A percentile compares a stretch with the other conserved stretches of the same genome.
Conservation (phyloP, 805 yeast species). For the Starmerella ratchasimensis region DNA sequence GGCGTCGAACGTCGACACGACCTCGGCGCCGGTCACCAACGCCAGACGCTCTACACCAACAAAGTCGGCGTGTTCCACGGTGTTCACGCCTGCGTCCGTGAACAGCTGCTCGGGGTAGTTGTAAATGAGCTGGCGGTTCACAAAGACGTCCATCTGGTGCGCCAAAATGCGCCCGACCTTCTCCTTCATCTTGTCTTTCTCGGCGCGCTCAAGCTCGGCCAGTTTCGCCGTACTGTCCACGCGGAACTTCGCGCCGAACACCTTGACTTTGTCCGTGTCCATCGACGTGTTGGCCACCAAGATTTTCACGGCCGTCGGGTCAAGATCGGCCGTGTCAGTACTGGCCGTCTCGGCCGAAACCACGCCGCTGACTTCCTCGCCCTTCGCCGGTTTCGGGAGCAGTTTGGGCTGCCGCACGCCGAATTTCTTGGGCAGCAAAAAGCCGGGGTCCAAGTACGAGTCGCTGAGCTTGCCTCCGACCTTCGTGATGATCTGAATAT, state of each 20-base stretch:
- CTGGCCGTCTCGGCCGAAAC: no score
- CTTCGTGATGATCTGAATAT: slow-evolving; percentile 85
- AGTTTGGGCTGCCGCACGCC: slow-evolving; percentile 90
- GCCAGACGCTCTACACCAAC: slow-evolving; percentile 96
- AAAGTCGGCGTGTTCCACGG: slow-evolving; percentile 96
- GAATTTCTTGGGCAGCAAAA: slow-evolving; percentile 77
- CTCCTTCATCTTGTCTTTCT: slow-evolving; percentile 77
- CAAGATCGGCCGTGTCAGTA: no score
- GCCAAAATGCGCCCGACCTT: slow-evolving; percentile 82
- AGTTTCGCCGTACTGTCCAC: slow-evolving; percentile 89
- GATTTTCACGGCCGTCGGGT: slow-evolving; percentile 62
- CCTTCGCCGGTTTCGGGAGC: no score
- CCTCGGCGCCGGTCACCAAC: slow-evolving; percentile 95
- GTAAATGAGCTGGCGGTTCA: slow-evolving; percentile 90
- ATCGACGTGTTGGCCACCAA: slow-evolving; percentile 83
- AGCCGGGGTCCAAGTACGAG: slow-evolving; percentile 92
- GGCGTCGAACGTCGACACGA: slow-evolving; percentile 86
- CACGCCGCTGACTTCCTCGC: no score
- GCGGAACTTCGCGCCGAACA: slow-evolving; percentile 94
- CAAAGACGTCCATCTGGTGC: slow-evolving; percentile 77
- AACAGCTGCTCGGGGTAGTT: slow-evolving; percentile 96
- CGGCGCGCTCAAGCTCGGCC: slow-evolving; percentile 89
- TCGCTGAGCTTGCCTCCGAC: slow-evolving; percentile 86
- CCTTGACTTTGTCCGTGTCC: slow-evolving; percentile 94
- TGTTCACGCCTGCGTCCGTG: slow-evolving; percentile 71